Evolutionary conservation across 2,329 filamentous ascomycete genomes (phyloP), one percentile per base, ranked within the genome.

Genomic region (Hypoxylon sp.): DNA sequence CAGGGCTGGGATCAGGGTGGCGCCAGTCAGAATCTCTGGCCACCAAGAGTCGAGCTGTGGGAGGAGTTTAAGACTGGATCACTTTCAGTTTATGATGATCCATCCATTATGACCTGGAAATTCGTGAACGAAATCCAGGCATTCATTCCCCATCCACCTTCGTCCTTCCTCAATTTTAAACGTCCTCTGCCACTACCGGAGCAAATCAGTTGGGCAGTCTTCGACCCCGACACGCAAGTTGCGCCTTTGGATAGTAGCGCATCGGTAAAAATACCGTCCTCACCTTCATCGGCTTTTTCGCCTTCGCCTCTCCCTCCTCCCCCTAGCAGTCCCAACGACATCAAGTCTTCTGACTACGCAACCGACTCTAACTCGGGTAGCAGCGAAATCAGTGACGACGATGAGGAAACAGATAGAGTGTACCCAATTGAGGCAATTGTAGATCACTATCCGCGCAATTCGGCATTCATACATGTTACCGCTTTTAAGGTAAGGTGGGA

Each of bases 401-500:
- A 46, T 11, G 24, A 53, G 14, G 29, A 53, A 9, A 24, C 22
- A 42, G 14, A 55, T 5, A 26, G 13, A 37, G 35, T 50, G 14
- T 67, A 63, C 29, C 14, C 53, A 1, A 26, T 70, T 19, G 69
- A 71, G 10, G 48, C 35, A 14, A 11, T 71, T n/a, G 10, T 70
- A 11, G 57, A 39, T 33, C 69, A 71, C 29, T 9, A 42, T 8
- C 67, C 67, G 1, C 51, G 3, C n/a, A 22, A 17, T 5, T 46
- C 11, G 0, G 2, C 44, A 4, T 46, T 59, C 11, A 52, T 9
- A 5, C 29, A 14, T 10, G 58, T 62, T 19, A n/a, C 3, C 5
- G 14, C 19, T 11, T 67, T 63, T 13, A 59, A 52, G n/a, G 66
- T 71, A 5, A 42, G 69, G 22, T 69, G 67, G 67, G 44, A 11